Percentiles rank a stretch among this genome's conserved stretches.
These are phyloP conservation scores for Schwanniomyces vanrijiae DNA, from an alignment of 805 yeast species.

Conservation along the genomic window DNA sequence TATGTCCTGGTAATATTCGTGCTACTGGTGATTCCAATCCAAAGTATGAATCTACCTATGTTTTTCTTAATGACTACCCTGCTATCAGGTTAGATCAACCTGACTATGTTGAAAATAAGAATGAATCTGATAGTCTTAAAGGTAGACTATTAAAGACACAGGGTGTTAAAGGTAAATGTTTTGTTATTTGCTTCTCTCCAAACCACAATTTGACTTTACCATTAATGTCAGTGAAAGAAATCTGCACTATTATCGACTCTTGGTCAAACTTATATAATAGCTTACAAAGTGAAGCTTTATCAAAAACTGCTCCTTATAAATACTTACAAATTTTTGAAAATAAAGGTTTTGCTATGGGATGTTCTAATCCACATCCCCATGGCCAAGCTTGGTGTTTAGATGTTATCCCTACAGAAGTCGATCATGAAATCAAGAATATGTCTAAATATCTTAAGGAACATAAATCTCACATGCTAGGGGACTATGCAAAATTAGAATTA, in stretches of 20 bases:
- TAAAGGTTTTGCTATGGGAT: conserved; percentile 80
- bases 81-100: conserved; percentile 66
- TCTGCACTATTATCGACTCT: conserved; percentile 51
- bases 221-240: conserved; percentile 47
- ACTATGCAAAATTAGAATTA: conserved; percentile 59
- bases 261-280: conserved; percentile 57
- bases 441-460: conserved; percentile 41
- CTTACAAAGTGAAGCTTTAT: conserved; percentile 36
- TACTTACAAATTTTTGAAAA: conserved; percentile 76
- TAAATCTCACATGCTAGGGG: conserved; percentile 55
- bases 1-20: conserved; percentile 71
- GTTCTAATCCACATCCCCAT: conserved; percentile 81
- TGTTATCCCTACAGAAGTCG: conserved; percentile 65
- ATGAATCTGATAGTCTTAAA: conserved; percentile 25
- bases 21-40: conserved; percentile 64
- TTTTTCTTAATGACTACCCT: conserved; percentile 68
- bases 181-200: conserved; percentile 72
- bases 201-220: conserved; percentile 68
- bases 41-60: conserved; percentile 53
- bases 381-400: conserved; percentile 81
- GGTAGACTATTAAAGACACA: conserved; percentile 50
- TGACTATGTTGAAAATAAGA: conserved; percentile 25
- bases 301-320: conserved; percentile 46
- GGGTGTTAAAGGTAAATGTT: conserved; percentile 67
- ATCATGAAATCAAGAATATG: conserved; percentile 54